Percentiles rank a stretch among this genome's conserved stretches.
Evolutionary conservation across 1,284 basidiomycete species (phyloP).

Genomic region (Apiotrichum domesticum): DNA sequence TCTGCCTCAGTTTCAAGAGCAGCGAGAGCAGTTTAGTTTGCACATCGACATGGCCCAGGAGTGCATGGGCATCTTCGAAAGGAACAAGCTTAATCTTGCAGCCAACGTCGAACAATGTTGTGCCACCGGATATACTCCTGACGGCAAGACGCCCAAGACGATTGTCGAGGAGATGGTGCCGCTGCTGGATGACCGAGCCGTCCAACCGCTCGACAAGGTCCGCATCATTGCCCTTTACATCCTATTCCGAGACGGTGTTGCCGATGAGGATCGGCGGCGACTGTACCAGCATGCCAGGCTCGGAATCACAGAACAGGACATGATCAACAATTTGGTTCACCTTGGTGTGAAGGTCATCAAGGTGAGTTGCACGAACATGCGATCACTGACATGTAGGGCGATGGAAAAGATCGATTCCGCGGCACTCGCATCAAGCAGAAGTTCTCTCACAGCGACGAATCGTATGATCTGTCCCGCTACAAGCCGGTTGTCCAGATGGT

Average conservation of each 20-base stretch:
- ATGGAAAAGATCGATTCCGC: constrained; percentile 51
- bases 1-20: constrained; percentile 90
- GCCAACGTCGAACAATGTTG: constrained; percentile 94
- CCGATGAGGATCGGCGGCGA: constrained; percentile 89
- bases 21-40: constrained; percentile 90
- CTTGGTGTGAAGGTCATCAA: constrained; percentile 80
- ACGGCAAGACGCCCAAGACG: constrained; percentile 83
- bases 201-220: constrained; percentile 73
- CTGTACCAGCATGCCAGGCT: constrained; percentile 96
- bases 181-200: constrained; percentile 72
- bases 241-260: constrained; percentile 90
- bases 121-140: constrained; percentile 79
- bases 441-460: constrained; percentile 61
- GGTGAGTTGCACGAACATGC: constrained; percentile 3
- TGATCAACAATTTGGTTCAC: constrained; percentile 78
- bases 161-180: constrained; percentile 99
- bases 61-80: constrained; percentile 90
- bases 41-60: constrained; percentile 97
- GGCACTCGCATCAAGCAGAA: constrained; percentile 78
- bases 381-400: neutral
- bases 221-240: constrained; percentile 96
- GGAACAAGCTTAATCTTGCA: constrained; percentile 73
- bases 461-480: constrained; percentile 92
- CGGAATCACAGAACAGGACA: constrained; percentile 83
- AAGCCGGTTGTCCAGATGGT: constrained; percentile 80